Percentiles rank a stretch among this genome's conserved stretches.
Evolutionary conservation across 306 rosid species (phyloP).

Genomic region (Lagenaria siceraria): DNA sequence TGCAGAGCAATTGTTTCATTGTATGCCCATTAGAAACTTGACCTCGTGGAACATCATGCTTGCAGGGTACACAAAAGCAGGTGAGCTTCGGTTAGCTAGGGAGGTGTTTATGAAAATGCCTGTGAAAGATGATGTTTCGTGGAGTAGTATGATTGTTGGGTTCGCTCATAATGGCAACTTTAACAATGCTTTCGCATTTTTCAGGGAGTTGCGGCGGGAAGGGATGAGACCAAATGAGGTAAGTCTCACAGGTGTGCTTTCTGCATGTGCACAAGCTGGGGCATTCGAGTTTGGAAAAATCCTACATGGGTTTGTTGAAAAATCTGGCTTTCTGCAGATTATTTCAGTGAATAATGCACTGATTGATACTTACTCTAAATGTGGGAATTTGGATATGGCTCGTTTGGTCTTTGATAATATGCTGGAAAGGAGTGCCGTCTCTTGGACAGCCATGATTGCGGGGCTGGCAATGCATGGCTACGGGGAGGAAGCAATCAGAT

Average conservation of each 20-base stretch:
- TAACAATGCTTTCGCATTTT: constrained; percentile 56
- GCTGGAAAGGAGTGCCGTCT: constrained; percentile 35
- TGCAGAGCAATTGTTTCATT: constrained; percentile 26
- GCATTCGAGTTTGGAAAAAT: constrained; percentile 64
- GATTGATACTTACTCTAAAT: constrained; percentile 54
- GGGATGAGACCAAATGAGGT: constrained; percentile 59
- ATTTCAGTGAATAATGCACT: constrained; percentile 64
- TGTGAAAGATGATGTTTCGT: constrained; percentile 56
- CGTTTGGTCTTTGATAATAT: constrained; percentile 45
- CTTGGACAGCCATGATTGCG: constrained; percentile 74
- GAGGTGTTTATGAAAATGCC: constrained; percentile 46
- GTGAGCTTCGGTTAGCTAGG: constrained; percentile 55
- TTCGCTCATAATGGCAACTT: constrained; percentile 51
- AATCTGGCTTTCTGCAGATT: constrained; percentile 49
- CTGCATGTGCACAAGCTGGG: constrained; percentile 79
- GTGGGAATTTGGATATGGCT: constrained; percentile 64
- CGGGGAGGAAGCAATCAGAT: constrained; percentile 55
- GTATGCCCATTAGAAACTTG: constrained; percentile 51
- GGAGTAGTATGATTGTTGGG: constrained; percentile 89
- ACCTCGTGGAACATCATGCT: constrained; percentile 76
- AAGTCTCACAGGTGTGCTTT: constrained; percentile 68
- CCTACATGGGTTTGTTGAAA: constrained; percentile 55
- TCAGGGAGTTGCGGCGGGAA: constrained; percentile 36
- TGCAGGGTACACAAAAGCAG: constrained; percentile 54
- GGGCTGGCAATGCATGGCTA: constrained; percentile 76